Percentiles rank a stretch among this genome's conserved stretches.
Evolutionary conservation across 371 early-diverging fungal genomes (phyloP).

Genomic region (Mortierella sp.): DNA sequence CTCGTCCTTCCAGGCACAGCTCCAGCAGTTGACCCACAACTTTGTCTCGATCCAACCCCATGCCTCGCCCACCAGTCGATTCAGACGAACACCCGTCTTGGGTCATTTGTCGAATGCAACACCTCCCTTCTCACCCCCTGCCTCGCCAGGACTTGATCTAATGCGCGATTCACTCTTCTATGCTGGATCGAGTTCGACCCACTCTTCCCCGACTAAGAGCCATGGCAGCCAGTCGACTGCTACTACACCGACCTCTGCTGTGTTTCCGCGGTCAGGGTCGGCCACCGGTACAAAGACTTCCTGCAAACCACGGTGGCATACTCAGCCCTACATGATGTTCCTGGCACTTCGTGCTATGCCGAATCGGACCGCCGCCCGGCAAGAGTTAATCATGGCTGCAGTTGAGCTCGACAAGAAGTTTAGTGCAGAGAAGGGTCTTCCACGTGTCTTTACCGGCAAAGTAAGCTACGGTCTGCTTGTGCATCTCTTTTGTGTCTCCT

Average conservation of each 20-base stretch:
- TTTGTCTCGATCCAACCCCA: slow-evolving; percentile 57
- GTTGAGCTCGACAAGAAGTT: slow-evolving; percentile 81
- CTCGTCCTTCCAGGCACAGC: slow-evolving; percentile 40
- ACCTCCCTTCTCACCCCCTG: slow-evolving; percentile 45
- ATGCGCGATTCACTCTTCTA: slow-evolving; percentile 31
- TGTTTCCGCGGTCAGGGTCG: slow-evolving; percentile 2
- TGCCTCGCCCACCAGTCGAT: slow-evolving; percentile 40
- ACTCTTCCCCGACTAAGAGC: slow-evolving; percentile 33
- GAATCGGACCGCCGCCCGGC: slow-evolving; percentile 72
- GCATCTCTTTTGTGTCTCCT: background rate
- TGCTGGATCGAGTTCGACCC: slow-evolving; percentile 9
- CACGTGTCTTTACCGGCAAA: slow-evolving; percentile 86
- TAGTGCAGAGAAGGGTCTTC: slow-evolving; percentile 78
- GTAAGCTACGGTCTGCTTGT: slow-evolving; percentile 58
- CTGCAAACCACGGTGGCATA: slow-evolving; percentile 84
- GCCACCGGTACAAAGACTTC: background rate
- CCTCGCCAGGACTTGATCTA: slow-evolving; percentile 36
- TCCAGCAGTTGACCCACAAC: slow-evolving; percentile 46
- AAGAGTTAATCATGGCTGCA: slow-evolving; percentile 79
- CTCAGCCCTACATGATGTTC: slow-evolving; percentile 85
- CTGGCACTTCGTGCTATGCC: slow-evolving; percentile 81
- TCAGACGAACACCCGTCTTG: slow-evolving; percentile 27
- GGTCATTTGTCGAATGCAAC: slow-evolving; percentile 20
- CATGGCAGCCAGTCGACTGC: slow-evolving; percentile 1
- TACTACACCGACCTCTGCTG: slow-evolving; percentile 13